Base-by-base conservation (phyloP, 495 filamentous ascomycete genomes). In the Lentithecium fluviatile region DNA sequence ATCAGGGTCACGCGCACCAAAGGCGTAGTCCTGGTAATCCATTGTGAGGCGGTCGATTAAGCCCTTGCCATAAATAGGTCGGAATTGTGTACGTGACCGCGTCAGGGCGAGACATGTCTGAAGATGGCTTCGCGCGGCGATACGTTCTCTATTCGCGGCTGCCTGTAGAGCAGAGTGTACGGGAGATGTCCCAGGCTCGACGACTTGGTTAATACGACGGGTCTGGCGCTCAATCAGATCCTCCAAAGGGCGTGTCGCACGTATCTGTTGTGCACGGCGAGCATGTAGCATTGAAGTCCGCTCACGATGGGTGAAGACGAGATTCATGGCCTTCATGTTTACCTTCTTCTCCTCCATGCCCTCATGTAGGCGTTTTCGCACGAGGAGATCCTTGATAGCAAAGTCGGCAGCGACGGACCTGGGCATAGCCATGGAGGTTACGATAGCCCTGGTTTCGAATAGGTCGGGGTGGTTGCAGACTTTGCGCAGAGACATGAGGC, bases 401-500 rank as follows among this genome's bases (percentile, higher is more conserved):
- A 83, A 99, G 23, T 89, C 85, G 7, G 87, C 84, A n/a, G 87
- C 77, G 6, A 88, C 86, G 23, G 91, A 92, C 45, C 81, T 88
- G 32, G 85, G 82, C 89, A 97, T 95, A 7, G 91, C 91, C 72
- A 95, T 96, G 5, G 93, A 97, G 1, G 90, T 97, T 67, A 95
- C 91, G 69, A 99, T 96, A n/a, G 88, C 90, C 13, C 95, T 83
- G n/a, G 94, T 95, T 64, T 97, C 89, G 70, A 99, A 99, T 13
- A 97, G 82, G 76, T 99, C 95, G 0, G 95, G 95, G 69, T 99
- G 95, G 66, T 97, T 97, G 79, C 95, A 99, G 43, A 99, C 95
- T 71, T 97, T 96, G 21, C 95, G 86, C 26, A 99, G 80, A 70
- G 96, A 92, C 94, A 99, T 96, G 43, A 99, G 77, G 74, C 95